Evolutionary conservation across 2,329 filamentous ascomycete genomes (phyloP).

Genomic region (Microdochium trichocladiopsis): DNA sequence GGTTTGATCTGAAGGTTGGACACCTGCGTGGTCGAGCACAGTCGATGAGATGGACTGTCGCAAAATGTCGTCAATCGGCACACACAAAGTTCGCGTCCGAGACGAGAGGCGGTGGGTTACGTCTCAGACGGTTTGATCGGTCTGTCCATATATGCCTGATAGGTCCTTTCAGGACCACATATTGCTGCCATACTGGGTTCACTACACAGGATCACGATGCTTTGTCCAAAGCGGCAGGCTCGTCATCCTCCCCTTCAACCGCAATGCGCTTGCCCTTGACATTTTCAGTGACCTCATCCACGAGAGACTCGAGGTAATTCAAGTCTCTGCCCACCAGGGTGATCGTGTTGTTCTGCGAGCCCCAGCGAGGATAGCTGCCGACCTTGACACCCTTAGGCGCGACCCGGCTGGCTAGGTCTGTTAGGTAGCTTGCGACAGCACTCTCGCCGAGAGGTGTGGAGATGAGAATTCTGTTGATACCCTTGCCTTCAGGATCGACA

Average conservation of each 20-base stretch:
- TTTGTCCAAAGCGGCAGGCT: slow-evolving; percentile 7
- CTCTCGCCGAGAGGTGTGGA: slow-evolving; percentile 87
- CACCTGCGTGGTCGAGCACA: no score
- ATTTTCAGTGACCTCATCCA: slow-evolving; percentile 69
- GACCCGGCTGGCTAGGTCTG: slow-evolving; percentile 67
- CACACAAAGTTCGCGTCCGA: no score
- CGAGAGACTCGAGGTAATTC: slow-evolving; percentile 70
- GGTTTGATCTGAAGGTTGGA: no score
- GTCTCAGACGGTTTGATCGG: no score
- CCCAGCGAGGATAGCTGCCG: slow-evolving; percentile 91
- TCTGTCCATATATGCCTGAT: no score
- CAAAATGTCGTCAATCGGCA: no score
- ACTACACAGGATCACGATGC: background rate
- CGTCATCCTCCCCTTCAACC: slow-evolving; percentile 67
- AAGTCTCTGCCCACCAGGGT: slow-evolving; percentile 76
- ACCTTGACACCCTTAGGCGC: slow-evolving; percentile 79
- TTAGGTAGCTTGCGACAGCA: slow-evolving; percentile 74
- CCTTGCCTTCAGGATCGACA: slow-evolving; percentile 73
- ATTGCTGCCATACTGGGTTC: no score
- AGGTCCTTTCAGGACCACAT: no score
- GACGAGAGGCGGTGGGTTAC: no score
- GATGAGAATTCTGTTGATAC: slow-evolving; percentile 71
- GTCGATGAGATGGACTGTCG: no score
- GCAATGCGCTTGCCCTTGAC: slow-evolving; percentile 65
- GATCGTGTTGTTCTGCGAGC: slow-evolving; percentile 79